Percentiles rank a stretch among this genome's conserved stretches.
These are phyloP conservation scores for Hypoxylon fragiforme DNA, from an alignment of 495 filamentous ascomycete species.

Conservation along the genomic window DNA sequence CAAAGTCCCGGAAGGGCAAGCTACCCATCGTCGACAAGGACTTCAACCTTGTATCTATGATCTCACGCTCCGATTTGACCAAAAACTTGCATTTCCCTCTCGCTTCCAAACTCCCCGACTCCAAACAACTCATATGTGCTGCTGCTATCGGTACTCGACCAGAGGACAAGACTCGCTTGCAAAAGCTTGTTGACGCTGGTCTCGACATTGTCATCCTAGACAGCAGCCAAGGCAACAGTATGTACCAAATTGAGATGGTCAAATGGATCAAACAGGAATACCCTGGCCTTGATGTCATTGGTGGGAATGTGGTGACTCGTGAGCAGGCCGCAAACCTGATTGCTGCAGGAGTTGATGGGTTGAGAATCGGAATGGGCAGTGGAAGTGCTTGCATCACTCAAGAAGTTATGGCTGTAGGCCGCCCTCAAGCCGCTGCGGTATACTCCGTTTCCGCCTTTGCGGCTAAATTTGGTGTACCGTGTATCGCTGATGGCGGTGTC, in stretches of 20 bases:
- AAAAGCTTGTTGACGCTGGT: conserved; percentile 88
- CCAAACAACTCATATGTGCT: conserved; percentile 95
- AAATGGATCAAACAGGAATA: conserved; percentile 87
- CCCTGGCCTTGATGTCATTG: conserved; percentile 90
- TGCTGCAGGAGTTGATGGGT: conserved; percentile 90
- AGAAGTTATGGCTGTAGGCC: conserved; percentile 98
- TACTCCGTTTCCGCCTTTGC: conserved; percentile 87
- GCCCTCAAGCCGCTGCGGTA: conserved; percentile 91
- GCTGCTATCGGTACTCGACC: conserved; percentile 94
- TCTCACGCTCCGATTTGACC: conserved; percentile 95
- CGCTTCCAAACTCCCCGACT: conserved; percentile 94
- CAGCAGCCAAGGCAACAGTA: conserved; percentile 93
- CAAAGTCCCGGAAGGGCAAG: conserved; percentile 98
- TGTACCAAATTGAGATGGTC: conserved; percentile 97
- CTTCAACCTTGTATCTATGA: conserved; percentile 88
- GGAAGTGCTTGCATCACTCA: conserved; percentile 98
- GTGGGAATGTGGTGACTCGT: conserved; percentile 94
- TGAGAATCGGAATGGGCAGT: conserved; percentile 98
- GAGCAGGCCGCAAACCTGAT: conserved; percentile 93
- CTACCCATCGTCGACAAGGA: conserved; percentile 89
- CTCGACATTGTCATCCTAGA: conserved; percentile 95
- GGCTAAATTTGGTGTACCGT: conserved; percentile 91
- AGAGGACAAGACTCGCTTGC: conserved; percentile 84
- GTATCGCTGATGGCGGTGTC: conserved; percentile 96
- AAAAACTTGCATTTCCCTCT: conserved; percentile 98